Evolutionary conservation across 805 yeast species (phyloP).

Genomic region (Metschnikowia koreensis): DNA sequence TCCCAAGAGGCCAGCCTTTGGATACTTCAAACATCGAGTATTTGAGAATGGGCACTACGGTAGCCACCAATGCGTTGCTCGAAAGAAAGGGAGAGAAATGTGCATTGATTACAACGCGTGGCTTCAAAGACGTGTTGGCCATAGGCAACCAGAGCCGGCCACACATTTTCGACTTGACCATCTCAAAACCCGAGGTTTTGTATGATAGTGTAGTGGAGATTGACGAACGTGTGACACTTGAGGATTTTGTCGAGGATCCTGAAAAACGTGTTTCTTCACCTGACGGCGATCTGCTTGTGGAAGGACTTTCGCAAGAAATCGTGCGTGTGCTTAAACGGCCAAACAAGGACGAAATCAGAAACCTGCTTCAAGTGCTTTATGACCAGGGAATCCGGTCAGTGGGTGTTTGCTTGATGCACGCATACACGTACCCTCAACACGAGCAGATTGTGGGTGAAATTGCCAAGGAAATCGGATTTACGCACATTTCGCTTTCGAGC

Average conservation of each 20-base stretch:
- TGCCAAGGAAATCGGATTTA: slow-evolving; percentile 36
- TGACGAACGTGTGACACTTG: slow-evolving; percentile 87
- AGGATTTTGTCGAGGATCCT: slow-evolving; percentile 20
- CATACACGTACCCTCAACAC: slow-evolving; percentile 41
- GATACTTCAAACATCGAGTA: slow-evolving; percentile 18
- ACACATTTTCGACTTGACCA: slow-evolving; percentile 77
- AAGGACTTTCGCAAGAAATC: slow-evolving; percentile 36
- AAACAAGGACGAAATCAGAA: slow-evolving; percentile 23
- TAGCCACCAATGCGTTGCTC: slow-evolving; percentile 88
- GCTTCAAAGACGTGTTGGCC: slow-evolving; percentile 75
- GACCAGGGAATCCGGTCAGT: slow-evolving; percentile 17
- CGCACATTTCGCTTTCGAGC: slow-evolving; percentile 38
- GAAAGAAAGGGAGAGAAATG: slow-evolving; percentile 91
- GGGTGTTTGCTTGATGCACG: slow-evolving; percentile 41
- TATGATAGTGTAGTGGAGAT: slow-evolving; percentile 78
- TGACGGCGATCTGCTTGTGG: slow-evolving; percentile 32
- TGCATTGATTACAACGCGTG: slow-evolving; percentile 82
- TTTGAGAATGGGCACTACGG: slow-evolving; percentile 31
- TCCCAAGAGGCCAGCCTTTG: slow-evolving; percentile 20
- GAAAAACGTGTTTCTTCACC: slow-evolving; percentile 4
- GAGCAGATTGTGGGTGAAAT: slow-evolving; percentile 35
- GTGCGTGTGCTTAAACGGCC: slow-evolving; percentile 33
- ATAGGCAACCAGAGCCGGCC: slow-evolving; percentile 96
- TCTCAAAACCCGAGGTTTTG: slow-evolving; percentile 66
- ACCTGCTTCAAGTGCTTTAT: slow-evolving; percentile 26